phyloP scores from a whole-genome alignment of 2,329 filamentous ascomycete genomes.

The Xylariaceae sp. region DNA sequence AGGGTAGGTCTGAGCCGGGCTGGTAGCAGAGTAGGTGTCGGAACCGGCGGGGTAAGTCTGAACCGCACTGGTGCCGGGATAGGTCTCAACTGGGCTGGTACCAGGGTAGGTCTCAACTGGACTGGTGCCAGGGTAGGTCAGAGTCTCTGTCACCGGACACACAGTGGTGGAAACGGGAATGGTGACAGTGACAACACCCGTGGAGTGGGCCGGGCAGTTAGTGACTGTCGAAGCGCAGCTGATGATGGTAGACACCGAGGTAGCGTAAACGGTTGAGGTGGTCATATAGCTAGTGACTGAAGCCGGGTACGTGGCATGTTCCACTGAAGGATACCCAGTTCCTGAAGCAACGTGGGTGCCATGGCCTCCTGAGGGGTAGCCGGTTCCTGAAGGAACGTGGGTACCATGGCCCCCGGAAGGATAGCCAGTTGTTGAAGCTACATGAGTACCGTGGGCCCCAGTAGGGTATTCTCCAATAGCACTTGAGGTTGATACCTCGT shows the following conservation, averaged over 20 bases:
- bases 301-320: too few species aligned
- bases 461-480: too few species aligned
- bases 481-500: too few species aligned
- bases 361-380: constrained; percentile 3
- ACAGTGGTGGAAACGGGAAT: constrained; percentile 12
- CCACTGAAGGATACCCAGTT: background rate
- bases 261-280: constrained; percentile 15
- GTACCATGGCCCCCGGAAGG: background rate
- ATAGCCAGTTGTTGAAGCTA: too few species aligned
- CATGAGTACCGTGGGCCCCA: too few species aligned
- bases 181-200: constrained; percentile 11
- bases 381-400: constrained; percentile 1
- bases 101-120: constrained; percentile 5
- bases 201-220: constrained; percentile 9
- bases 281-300: too few species aligned
- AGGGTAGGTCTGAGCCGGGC: constrained; percentile 2
- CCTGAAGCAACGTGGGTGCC: constrained; percentile 1
- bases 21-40: constrained; percentile 2
- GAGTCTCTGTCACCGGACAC: constrained; percentile 9
- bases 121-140: constrained; percentile 2
- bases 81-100: constrained; percentile 5
- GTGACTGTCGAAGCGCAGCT: constrained; percentile 8
- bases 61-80: constrained; percentile 5
- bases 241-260: constrained; percentile 7
- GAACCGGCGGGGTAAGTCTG: background rate